Conservation (phyloP, 352 stramenopile species). For the Pythium aquatile region DNA sequence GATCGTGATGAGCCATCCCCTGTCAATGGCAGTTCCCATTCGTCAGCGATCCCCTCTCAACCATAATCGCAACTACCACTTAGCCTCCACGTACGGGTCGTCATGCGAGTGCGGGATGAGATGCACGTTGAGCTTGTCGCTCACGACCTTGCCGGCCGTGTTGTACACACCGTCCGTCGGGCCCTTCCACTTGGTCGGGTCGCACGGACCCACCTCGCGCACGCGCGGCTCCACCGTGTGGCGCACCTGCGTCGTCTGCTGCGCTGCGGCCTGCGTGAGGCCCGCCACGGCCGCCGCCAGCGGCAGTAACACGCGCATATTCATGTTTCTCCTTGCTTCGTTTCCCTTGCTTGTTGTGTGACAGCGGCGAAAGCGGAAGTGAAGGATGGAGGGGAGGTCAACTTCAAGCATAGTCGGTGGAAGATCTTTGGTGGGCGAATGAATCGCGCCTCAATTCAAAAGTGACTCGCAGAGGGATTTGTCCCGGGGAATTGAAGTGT, state of each 20-base stretch:
- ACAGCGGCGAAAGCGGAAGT: constrained; percentile 18
- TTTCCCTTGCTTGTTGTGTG: background rate
- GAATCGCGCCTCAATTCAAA: constrained; percentile 26
- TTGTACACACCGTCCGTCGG: constrained; percentile 70
- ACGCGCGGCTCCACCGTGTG: background rate
- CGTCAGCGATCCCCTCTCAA: too few relatives aligned
- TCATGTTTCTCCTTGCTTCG: constrained; percentile 4
- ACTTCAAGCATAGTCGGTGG: constrained; percentile 24
- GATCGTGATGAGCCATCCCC: constrained; percentile 94
- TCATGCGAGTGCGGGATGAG: constrained; percentile 97
- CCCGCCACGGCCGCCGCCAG: constrained; percentile 16
- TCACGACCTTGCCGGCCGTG: constrained; percentile 43
- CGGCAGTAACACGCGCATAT: constrained; percentile 19
- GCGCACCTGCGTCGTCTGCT: background rate
- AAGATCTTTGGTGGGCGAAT: constrained; percentile 14
- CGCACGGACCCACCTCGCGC: constrained; percentile 25
- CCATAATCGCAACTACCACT: too few relatives aligned
- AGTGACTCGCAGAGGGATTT: constrained; percentile 14
- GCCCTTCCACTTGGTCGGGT: constrained; percentile 66
- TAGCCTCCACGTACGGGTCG: constrained; percentile 58
- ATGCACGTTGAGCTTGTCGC: constrained; percentile 93
- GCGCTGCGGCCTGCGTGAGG: constrained; percentile 5
- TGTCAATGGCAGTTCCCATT: constrained; percentile 13
- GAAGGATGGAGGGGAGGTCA: constrained; percentile 5
- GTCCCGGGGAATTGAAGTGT: too few relatives aligned